These are phyloP conservation scores for Fusarium miscanthi DNA, from an alignment of 2,329 filamentous ascomycete species.

Conservation along the genomic window DNA sequence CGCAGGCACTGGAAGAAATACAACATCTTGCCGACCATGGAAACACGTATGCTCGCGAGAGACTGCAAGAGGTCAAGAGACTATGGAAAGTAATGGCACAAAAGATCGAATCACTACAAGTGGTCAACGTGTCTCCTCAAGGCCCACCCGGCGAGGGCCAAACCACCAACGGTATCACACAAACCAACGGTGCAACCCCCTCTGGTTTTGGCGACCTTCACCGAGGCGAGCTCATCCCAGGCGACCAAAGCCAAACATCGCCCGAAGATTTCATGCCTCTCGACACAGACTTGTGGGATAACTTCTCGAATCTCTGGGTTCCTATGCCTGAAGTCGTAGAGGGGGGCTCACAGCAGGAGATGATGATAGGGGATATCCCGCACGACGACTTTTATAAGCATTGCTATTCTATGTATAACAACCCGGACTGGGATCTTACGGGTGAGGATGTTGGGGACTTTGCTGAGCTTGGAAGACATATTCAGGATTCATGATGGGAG, in stretches of 20 bases:
- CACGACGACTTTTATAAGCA: slow-evolving; percentile 45
- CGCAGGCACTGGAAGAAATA: slow-evolving; percentile 44
- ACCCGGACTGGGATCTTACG: slow-evolving; percentile 44
- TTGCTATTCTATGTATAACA: slow-evolving; percentile 46
- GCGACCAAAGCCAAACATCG: slow-evolving; percentile 22
- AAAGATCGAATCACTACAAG: slow-evolving; percentile 42
- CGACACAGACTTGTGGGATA: slow-evolving; percentile 43
- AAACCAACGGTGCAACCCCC: slow-evolving; percentile 15
- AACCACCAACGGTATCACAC: not conserved
- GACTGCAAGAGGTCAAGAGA: slow-evolving; percentile 40
- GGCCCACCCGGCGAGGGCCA: slow-evolving; percentile 12
- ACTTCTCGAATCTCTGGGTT: slow-evolving; percentile 44
- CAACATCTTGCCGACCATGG: slow-evolving; percentile 45
- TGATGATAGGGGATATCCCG: slow-evolving; percentile 40
- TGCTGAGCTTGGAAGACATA: slow-evolving; percentile 43
- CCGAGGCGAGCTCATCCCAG: not conserved
- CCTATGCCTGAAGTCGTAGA: slow-evolving; percentile 31
- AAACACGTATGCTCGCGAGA: slow-evolving; percentile 43
- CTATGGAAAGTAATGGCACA: slow-evolving; percentile 43
- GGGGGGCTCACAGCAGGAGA: slow-evolving; percentile 36
- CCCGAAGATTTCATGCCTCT: slow-evolving; percentile 40
- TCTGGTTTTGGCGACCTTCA: slow-evolving; percentile 8
- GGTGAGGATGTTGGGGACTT: slow-evolving; percentile 45
- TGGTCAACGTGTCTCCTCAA: slow-evolving; percentile 40
- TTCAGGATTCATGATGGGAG: slow-evolving; percentile 39